These are phyloP conservation scores for Cornus suecica DNA, from an alignment of 148 eudicot species.

Conservation along the genomic window DNA sequence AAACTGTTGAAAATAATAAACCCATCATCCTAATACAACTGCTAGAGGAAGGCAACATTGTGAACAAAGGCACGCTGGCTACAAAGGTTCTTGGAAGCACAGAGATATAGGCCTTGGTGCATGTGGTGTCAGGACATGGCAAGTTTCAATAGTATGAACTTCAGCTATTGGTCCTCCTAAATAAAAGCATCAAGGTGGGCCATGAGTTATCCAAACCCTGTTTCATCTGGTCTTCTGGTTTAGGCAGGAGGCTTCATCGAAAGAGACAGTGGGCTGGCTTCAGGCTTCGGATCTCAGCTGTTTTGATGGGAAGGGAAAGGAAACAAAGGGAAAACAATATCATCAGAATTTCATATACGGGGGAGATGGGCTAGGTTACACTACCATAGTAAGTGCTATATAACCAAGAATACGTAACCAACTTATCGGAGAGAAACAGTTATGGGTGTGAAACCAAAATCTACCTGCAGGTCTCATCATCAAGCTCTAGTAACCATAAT, in stretches of 20 bases:
- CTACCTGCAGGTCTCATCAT: slow-evolving; percentile 54
- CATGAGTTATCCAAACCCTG: slow-evolving; percentile 61
- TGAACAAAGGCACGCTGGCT: slow-evolving; percentile 46
- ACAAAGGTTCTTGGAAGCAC: slow-evolving; percentile 61
- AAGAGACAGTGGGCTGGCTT: slow-evolving; percentile 74
- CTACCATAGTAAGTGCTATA: slow-evolving; percentile 26
- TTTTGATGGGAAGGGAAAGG: slow-evolving; percentile 74
- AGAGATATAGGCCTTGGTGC: slow-evolving; percentile 51
- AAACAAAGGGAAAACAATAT: slow-evolving; percentile 67
- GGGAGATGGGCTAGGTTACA: slow-evolving; percentile 34
- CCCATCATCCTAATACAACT: slow-evolving; percentile 19
- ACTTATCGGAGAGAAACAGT: not conserved
- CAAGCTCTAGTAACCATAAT: slow-evolving; percentile 56
- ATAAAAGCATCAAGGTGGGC: slow-evolving; percentile 70
- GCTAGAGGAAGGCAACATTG: slow-evolving; percentile 22
- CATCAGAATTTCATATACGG: slow-evolving; percentile 52
- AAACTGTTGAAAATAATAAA: slow-evolving; percentile 16
- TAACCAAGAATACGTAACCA: not conserved
- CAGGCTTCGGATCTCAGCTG: slow-evolving; percentile 93
- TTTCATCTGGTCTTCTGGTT: slow-evolving; percentile 93
- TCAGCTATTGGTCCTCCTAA: slow-evolving; percentile 63
- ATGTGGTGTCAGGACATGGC: slow-evolving; percentile 69
- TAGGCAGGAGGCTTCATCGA: slow-evolving; percentile 80
- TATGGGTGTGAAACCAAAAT: slow-evolving; percentile 10
- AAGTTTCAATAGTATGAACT: slow-evolving; percentile 59